Conservation (phyloP, 2,329 filamentous ascomycete species). For the Chaetomiaceae sp. region DNA sequence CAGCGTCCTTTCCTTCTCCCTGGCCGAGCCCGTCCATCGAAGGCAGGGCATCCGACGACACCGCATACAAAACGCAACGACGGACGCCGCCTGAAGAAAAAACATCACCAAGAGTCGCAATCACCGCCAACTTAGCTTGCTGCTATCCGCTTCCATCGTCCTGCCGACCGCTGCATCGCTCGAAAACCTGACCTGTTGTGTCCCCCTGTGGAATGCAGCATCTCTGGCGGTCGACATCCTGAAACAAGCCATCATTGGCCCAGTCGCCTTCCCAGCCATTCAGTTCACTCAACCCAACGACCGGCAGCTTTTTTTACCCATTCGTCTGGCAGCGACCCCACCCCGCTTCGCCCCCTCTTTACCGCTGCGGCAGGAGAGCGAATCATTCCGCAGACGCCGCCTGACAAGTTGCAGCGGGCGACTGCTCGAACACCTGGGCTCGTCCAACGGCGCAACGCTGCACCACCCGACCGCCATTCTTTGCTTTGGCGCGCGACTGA, state of each 20-base stretch:
- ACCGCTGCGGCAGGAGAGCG: slow-evolving; percentile 25
- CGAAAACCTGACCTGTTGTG: too few species aligned
- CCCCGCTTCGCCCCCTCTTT: slow-evolving; percentile 23
- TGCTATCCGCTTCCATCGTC: too few species aligned
- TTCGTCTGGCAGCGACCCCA: slow-evolving; percentile 10
- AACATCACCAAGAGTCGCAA: too few species aligned
- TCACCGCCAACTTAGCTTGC: too few species aligned
- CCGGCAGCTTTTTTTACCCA: slow-evolving; percentile 16
- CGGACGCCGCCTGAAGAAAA: too few species aligned
- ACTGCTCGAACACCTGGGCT: slow-evolving; percentile 25
- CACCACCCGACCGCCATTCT: slow-evolving; percentile 12
- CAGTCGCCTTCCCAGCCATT: slow-evolving; percentile 7
- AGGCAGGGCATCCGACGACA: too few species aligned
- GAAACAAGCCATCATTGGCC: slow-evolving; percentile 11
- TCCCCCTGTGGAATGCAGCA: too few species aligned
- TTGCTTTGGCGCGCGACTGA: slow-evolving; percentile 24
- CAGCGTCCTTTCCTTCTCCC: slow-evolving; percentile 8
- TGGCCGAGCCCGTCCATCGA: background rate
- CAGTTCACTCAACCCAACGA: slow-evolving; percentile 5
- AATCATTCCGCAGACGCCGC: slow-evolving; percentile 20
- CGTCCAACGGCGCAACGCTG: slow-evolving; percentile 11
- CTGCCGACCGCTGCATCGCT: too few species aligned
- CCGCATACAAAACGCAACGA: slow-evolving; percentile 11
- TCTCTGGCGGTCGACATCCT: background rate
- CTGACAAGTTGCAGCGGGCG: slow-evolving; percentile 24